Evolutionary conservation across 306 rosid genomes (phyloP), one percentile per base, ranked within the genome.

Genomic region (Gillenia trifoliata): DNA sequence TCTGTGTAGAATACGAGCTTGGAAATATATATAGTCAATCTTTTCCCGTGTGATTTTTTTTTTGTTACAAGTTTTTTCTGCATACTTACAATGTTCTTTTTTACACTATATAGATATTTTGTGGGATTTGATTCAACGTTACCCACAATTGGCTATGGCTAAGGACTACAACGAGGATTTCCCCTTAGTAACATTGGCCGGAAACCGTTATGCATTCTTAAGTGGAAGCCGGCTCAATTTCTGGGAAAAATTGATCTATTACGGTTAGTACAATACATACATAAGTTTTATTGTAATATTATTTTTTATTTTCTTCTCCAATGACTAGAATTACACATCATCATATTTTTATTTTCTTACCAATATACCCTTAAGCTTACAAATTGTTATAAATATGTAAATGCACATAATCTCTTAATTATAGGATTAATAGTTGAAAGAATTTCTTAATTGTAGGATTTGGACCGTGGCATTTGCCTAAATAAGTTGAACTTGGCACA

Each of bases 211-310:
- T 0, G 9, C 4, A 36, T 76, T 76, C 13, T 19, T 20, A 23
- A 76, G 79, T 41, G 60, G 31, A 17, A 1, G 43, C 25, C 7
- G 8, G 6, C 74, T 55, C 12, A 19, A 19, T 6, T 66, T 67
- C 19, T 67, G 34, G 74, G 13, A 76, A 76, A 5, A 1, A 9
- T 38, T 59, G 34, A 56, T 76, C 10, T 76, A 76, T 47, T 2
- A 67, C 12, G 2, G 74, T 76, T 25, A 36, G 68, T 66, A 9
- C 49, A n/a, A n/a, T n/a, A n/a, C n/a, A n/a, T n/a, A n/a, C n/a
- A n/a, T n/a, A n/a, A n/a, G n/a, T n/a, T n/a, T n/a, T n/a, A n/a
- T n/a, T n/a, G n/a, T 29, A 5, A 3, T n/a, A 10, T 33, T 3
- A 0, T 0, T 8, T 64, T 36, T 3, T 4, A 54, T 29, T 29